These are phyloP conservation scores for Gypsophila paniculata DNA, from an alignment of 179 eudicot species.

Conservation along the genomic window DNA sequence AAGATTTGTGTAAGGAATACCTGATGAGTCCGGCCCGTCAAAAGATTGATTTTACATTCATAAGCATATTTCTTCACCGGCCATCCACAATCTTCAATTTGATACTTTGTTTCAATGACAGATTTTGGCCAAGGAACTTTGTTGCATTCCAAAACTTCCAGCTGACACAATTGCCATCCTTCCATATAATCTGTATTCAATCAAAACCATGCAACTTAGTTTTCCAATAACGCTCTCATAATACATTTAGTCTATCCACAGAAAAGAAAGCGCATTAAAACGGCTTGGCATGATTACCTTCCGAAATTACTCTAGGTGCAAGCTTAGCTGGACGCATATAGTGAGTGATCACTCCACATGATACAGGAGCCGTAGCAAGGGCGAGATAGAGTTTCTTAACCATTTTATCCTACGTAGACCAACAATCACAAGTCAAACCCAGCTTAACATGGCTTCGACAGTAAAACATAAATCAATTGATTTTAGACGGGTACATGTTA, in stretches of 20 bases:
- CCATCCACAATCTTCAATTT: conserved; percentile 72
- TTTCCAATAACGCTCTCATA: too few relatives aligned
- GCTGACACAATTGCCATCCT: conserved; percentile 84
- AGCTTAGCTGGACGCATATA: conserved; percentile 74
- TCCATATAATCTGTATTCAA: conserved; percentile 47
- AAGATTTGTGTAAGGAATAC: conserved; percentile 28
- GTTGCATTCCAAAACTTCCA: conserved; percentile 87
- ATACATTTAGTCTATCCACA: background rate
- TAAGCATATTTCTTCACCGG: conserved; percentile 65
- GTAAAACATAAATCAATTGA: too few relatives aligned
- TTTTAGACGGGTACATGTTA: background rate
- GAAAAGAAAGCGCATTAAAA: background rate
- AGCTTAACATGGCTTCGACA: too few relatives aligned
- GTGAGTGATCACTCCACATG: conserved; percentile 72
- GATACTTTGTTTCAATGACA: conserved; percentile 35
- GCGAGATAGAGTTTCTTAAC: conserved; percentile 89
- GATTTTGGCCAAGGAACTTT: conserved; percentile 76
- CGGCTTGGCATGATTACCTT: conserved; percentile 44
- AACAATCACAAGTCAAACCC: conserved; percentile 4
- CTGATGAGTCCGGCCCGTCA: conserved; percentile 98
- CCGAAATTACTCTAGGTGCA: conserved; percentile 77
- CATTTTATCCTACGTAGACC: conserved; percentile 60
- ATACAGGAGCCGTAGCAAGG: conserved; percentile 78
- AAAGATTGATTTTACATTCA: conserved; percentile 80
- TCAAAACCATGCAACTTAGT: too few relatives aligned